Conservation (phyloP, 148 eudicot genomes). For the Dysphania ambrosioides region DNA sequence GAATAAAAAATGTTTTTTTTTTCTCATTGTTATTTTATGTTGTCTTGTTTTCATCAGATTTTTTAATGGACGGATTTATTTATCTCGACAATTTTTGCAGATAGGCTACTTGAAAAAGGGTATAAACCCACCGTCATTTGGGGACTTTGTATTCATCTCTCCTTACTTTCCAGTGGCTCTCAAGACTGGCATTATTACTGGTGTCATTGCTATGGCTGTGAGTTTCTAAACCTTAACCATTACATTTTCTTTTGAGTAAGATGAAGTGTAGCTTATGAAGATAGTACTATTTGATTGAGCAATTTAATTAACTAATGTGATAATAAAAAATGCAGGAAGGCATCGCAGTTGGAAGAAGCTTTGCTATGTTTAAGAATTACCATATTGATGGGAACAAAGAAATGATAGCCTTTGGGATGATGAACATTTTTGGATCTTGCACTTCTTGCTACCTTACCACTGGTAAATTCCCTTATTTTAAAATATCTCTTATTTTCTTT, state of each 20-base stretch:
- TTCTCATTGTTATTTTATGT: no score
- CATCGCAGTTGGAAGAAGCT: conserved; percentile 92
- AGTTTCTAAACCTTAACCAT: conserved; percentile 16
- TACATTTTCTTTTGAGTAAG: not conserved
- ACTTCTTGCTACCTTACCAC: conserved; percentile 92
- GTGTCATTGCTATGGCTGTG: conserved; percentile 80
- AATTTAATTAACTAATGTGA: not conserved
- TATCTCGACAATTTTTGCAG: conserved; percentile 35
- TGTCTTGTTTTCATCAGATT: no score
- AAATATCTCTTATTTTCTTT: no score
- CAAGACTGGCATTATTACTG: conserved; percentile 83
- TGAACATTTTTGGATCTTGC: conserved; percentile 88
- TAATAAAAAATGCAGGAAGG: conserved; percentile 65
- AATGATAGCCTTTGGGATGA: conserved; percentile 93
- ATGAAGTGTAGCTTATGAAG: no score
- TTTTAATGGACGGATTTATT: not conserved
- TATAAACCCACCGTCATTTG: conserved; percentile 65
- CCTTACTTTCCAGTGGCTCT: conserved; percentile 52
- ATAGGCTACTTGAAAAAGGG: conserved; percentile 86
- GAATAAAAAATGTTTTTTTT: no score
- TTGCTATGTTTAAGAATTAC: conserved; percentile 92
- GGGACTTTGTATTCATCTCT: conserved; percentile 63
- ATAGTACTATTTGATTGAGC: not conserved
- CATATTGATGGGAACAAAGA: conserved; percentile 98
- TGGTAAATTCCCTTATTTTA: no score